These are phyloP conservation scores for Amauroascus niger DNA, from an alignment of 2,329 filamentous ascomycete species.

Conservation along the genomic window DNA sequence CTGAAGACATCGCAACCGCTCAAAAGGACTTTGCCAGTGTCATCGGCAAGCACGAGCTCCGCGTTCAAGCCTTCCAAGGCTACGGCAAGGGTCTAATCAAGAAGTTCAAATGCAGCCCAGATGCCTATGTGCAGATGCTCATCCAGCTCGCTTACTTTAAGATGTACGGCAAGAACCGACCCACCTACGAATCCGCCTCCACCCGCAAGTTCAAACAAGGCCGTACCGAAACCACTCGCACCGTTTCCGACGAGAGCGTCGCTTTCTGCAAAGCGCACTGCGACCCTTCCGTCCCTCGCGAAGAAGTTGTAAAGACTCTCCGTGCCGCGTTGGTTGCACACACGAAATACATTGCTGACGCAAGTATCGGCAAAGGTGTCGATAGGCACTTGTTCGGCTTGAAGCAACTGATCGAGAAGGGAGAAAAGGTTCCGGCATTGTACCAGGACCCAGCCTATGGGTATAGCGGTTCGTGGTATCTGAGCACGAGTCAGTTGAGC, in stretches of 20 bases:
- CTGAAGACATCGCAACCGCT: constrained; percentile 69
- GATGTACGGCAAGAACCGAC: constrained; percentile 96
- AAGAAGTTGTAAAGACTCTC: constrained; percentile 64
- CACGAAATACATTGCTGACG: constrained; percentile 80
- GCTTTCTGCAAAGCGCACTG: constrained; percentile 83
- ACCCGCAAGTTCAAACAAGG: constrained; percentile 93
- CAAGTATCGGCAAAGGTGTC: constrained; percentile 84
- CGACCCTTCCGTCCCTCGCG: constrained; percentile 54
- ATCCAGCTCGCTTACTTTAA: constrained; percentile 98
- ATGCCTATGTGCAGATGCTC: constrained; percentile 96
- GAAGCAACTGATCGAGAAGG: constrained; percentile 75
- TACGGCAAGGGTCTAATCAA: constrained; percentile 99
- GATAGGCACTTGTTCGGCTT: constrained; percentile 96
- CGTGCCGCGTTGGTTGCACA: constrained; percentile 72
- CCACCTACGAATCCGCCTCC: constrained; percentile 93
- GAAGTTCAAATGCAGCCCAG: constrained; percentile 97
- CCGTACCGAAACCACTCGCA: constrained; percentile 89
- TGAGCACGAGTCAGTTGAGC: constrained; percentile 81
- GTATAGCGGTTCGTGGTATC: constrained; percentile 82
- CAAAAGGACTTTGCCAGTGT: constrained; percentile 67
- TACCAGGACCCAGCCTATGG: constrained; percentile 77
- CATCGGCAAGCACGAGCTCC: constrained; percentile 79
- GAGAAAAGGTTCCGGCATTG: constrained; percentile 70
- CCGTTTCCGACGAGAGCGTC: constrained; percentile 81
- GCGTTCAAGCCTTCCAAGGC: constrained; percentile 89